Conservation (phyloP, 805 yeast genomes). For the Saturnispora besseyi region DNA sequence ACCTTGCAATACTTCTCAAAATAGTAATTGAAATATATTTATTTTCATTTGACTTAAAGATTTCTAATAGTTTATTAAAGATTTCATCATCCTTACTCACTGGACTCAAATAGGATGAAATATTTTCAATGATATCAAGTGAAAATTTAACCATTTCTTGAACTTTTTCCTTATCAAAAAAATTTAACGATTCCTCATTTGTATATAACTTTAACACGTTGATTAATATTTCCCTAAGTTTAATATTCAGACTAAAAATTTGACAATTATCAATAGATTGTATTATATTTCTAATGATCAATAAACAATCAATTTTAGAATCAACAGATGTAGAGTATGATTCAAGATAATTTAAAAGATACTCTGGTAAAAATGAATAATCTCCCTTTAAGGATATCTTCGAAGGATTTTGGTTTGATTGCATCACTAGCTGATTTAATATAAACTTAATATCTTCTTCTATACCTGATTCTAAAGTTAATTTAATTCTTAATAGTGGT, state of each 20-base stretch:
- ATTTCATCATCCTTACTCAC: slow-evolving; percentile 62
- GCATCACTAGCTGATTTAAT: slow-evolving; percentile 41
- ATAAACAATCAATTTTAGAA: slow-evolving; percentile 38
- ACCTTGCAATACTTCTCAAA: slow-evolving; percentile 69
- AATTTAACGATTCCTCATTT: slow-evolving; percentile 8
- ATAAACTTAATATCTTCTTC: slow-evolving; percentile 68
- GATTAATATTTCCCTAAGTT: slow-evolving; percentile 32
- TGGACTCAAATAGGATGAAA: slow-evolving; percentile 75
- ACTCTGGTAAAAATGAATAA: slow-evolving; percentile 33
- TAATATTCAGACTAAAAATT: slow-evolving; percentile 48
- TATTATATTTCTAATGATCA: slow-evolving; percentile 70
- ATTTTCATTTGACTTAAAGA: slow-evolving; percentile 50
- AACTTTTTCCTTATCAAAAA: slow-evolving; percentile 23
- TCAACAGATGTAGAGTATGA: slow-evolving; percentile 20
- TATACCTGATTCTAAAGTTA: slow-evolving; percentile 61
- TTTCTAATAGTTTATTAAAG: slow-evolving; percentile 44
- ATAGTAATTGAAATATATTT: slow-evolving; percentile 60
- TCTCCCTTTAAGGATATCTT: slow-evolving; percentile 33
- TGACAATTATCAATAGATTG: slow-evolving; percentile 82
- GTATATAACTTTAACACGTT: slow-evolving; percentile 33
- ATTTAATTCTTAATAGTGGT: slow-evolving; percentile 52
- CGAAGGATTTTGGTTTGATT: slow-evolving; percentile 34
- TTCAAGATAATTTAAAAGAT: slow-evolving; percentile 18
- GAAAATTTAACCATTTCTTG: slow-evolving; percentile 59
- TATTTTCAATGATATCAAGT: slow-evolving; percentile 74